Evolutionary conservation across 305 asterid species (phyloP).

Genomic region (Caryopteris hybrid): DNA sequence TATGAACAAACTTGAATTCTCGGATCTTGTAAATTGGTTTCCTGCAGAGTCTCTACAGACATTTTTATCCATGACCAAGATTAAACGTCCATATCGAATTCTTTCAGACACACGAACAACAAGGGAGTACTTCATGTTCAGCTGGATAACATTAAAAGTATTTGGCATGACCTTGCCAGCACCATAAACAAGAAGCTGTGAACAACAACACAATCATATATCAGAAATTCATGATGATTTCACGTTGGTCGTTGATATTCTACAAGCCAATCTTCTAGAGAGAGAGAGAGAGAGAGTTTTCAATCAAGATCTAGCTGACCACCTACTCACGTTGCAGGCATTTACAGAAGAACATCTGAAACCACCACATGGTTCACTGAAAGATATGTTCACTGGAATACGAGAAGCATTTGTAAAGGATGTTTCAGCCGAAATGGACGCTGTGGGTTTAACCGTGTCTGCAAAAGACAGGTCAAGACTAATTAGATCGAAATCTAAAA

Average conservation of each 20-base stretch:
- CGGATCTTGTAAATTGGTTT: slow-evolving; percentile 56
- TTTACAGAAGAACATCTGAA: slow-evolving; percentile 62
- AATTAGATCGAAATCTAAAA: slow-evolving; percentile 1
- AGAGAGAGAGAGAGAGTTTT: not conserved
- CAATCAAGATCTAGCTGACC: slow-evolving; percentile 19
- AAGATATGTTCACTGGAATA: slow-evolving; percentile 58
- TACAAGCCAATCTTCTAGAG: too few relatives aligned
- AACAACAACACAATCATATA: slow-evolving; percentile 1
- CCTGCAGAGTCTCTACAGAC: slow-evolving; percentile 83
- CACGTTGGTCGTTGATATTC: too few relatives aligned
- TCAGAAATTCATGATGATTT: not conserved
- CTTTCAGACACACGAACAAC: slow-evolving; percentile 45
- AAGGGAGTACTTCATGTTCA: slow-evolving; percentile 52
- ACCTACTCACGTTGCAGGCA: slow-evolving; percentile 84
- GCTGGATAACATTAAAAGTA: slow-evolving; percentile 48
- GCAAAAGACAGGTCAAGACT: slow-evolving; percentile 22
- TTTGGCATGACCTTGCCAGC: slow-evolving; percentile 67
- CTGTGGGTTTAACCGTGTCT: slow-evolving; percentile 83
- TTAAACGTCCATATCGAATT: slow-evolving; percentile 53
- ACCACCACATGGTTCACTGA: slow-evolving; percentile 83
- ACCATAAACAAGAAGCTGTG: slow-evolving; percentile 91
- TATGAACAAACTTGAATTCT: slow-evolving; percentile 59
- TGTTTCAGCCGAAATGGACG: slow-evolving; percentile 43
- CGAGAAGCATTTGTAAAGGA: slow-evolving; percentile 66
- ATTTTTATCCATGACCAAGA: slow-evolving; percentile 62